Evolutionary conservation across 208 protist genomes (phyloP), one percentile per base, ranked within the genome.

Genomic region (Leishmania mexicana): DNA sequence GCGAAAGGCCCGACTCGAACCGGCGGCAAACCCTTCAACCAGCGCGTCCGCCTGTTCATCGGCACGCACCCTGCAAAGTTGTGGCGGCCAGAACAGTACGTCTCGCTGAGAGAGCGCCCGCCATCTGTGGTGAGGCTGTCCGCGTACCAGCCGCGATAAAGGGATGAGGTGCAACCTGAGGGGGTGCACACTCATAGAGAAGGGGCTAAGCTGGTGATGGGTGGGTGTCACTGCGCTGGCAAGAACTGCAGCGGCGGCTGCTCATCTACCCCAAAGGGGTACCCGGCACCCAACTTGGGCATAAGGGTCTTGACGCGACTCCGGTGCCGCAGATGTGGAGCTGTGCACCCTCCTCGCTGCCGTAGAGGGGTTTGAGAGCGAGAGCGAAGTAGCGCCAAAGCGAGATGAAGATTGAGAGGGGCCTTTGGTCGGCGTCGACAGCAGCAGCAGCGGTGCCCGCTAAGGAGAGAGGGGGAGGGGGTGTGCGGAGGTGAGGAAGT

Each of bases 151-250:
- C 70, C 58, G 19, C 58, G 75, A 8, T 58, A 70, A 40, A 6
- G 75, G 38, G 81, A 28, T 51, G 54, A 31, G 54, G 58, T 84
- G 45, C 35, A 71, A 84, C 0, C n/a, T 78, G 67, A 87, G 85
- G 74, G 76, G 87, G 28, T 87, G 45, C 45, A 92, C 45, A 90
- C 89, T 0, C 84, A 45, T 0, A 86, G 89, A 0, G 85, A 92
- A 40, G 83, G 85, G 53, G 88, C 72, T 1, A 87, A 71, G 51
- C 76, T 83, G 57, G n/a, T 51, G 19, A 85, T 62, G 1, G 62
- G 49, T 2, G 49, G 38, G 57, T 82, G 80, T 51, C 79, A 72
- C 60, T 74, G 83, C 45, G 49, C 28, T 4, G 47, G 54, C n/a
- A 31, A 45, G 2, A 40, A 21, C 53, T 77, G 77, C 31, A 58